Evolutionary conservation across 2,329 filamentous ascomycete genomes (phyloP).

Genomic region (Aureobasidium sp.): DNA sequence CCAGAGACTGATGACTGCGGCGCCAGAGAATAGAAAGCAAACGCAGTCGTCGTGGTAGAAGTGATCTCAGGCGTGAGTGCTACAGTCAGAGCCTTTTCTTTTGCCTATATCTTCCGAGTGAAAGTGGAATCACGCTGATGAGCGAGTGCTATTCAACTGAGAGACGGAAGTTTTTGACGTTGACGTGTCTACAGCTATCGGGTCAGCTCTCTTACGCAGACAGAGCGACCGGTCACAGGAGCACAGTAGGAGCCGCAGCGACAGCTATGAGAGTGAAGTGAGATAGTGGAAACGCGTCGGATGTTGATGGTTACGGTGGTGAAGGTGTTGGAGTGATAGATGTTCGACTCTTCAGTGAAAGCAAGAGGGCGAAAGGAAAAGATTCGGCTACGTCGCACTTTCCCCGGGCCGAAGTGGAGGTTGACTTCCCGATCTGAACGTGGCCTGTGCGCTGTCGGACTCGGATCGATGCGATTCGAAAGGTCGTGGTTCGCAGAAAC

Average conservation of each 20-base stretch:
- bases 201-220: constrained; percentile 12
- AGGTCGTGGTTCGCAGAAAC: background rate
- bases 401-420: constrained; percentile 5
- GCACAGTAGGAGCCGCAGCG: constrained; percentile 8
- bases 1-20: constrained; percentile 5
- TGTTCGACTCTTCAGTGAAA: background rate
- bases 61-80: background rate
- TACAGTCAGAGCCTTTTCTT: background rate
- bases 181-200: constrained; percentile 15
- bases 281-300: constrained; percentile 3
- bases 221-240: constrained; percentile 14
- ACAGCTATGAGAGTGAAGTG: background rate
- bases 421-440: background rate
- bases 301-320: background rate
- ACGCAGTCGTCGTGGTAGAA: background rate
- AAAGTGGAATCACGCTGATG: constrained; percentile 1
- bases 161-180: constrained; percentile 11
- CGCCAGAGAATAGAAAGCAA: background rate
- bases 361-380: constrained; percentile 3
- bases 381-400: constrained; percentile 3
- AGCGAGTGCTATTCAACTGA: constrained; percentile 12
- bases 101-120: background rate
- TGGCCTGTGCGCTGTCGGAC: background rate
- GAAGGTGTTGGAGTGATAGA: background rate
- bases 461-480: constrained; percentile 7